Percentiles rank a stretch among this genome's conserved stretches.
Evolutionary conservation across 306 rosid genomes (phyloP).

Genomic region (Quercus cerris): DNA sequence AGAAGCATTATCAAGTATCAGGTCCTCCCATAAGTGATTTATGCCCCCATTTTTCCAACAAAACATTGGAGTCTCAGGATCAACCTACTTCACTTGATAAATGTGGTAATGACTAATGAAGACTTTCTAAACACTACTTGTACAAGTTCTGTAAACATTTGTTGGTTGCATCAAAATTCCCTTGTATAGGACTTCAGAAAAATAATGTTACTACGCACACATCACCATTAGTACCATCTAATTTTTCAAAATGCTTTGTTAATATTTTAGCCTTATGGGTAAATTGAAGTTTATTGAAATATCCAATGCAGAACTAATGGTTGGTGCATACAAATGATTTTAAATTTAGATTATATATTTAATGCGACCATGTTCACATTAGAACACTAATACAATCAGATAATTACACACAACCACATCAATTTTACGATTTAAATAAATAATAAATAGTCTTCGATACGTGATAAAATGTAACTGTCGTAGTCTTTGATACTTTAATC

Average conservation of each 20-base stretch:
- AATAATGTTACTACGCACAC: too few relatives aligned
- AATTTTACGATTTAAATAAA: background rate
- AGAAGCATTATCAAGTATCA: slow-evolving; percentile 63
- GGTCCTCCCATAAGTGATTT: slow-evolving; percentile 52
- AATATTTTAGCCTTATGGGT: background rate
- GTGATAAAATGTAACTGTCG: too few relatives aligned
- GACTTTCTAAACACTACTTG: too few relatives aligned
- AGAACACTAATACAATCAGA: background rate
- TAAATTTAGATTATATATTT: background rate
- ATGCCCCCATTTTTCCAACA: slow-evolving; percentile 32
- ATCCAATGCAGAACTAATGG: background rate
- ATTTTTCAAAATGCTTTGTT: background rate
- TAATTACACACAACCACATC: background rate
- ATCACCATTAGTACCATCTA: background rate
- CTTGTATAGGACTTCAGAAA: too few relatives aligned
- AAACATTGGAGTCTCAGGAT: slow-evolving; percentile 18
- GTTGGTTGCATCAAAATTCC: background rate
- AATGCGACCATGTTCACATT: background rate
- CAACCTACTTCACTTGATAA: slow-evolving; percentile 24
- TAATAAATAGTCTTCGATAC: background rate
- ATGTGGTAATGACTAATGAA: slow-evolving; percentile 36
- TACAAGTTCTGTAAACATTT: slow-evolving; percentile 6
- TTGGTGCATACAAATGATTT: background rate
- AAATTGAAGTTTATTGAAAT: background rate
- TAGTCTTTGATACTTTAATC: background rate